Evolutionary conservation across 2,329 filamentous ascomycete genomes (phyloP), one percentile per base, ranked within the genome.

Genomic region (Fusarium sp.): DNA sequence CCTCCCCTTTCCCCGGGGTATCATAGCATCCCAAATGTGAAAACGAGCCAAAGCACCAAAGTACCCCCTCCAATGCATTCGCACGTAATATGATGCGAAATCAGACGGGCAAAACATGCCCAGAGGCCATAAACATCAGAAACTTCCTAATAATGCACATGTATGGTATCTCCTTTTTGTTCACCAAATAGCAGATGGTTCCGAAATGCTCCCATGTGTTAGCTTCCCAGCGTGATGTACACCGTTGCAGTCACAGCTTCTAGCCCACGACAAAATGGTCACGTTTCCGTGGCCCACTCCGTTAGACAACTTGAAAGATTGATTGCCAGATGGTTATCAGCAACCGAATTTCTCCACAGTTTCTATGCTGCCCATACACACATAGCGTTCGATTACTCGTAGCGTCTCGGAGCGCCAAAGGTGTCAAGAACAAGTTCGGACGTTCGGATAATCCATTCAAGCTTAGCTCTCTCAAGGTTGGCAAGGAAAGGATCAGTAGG

Each of bases 401-500:
- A 80, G 50, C 73, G 73, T 47, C 69, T 74, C 19, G 71, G 51
- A 31, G 61, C 69, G 28, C 71, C 72, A 66, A 78, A 80, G 6
- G 74, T 74, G 43, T 76, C 75, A 24, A 81, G 74, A 55, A 81
- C 76, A 45, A 78, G 75, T 47, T 80, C 73, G 6, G 80, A 79
- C 6, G 78, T 78, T 36, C 73, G 70, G 28, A 81, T 72, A 59
- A 81, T 78, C 79, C 80, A 80, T 40, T 81, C 80, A 42, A 81
- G 75, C 75, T 81, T 81, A 53, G 61, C 70, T 67, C 77, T 75
- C 55, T 81, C 80, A 7, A 81, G 71, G 51, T 77, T 79, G 57
- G 74, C 75, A 49, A 81, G 71, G 78, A 80, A 81, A 10, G 80
- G 80, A 43, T 81, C 80, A 3, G 79, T 79, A 2, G 80, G 79